phyloP scores from a whole-genome alignment of 1,139 yeast species.

The Meyerozyma elateridarum region DNA sequence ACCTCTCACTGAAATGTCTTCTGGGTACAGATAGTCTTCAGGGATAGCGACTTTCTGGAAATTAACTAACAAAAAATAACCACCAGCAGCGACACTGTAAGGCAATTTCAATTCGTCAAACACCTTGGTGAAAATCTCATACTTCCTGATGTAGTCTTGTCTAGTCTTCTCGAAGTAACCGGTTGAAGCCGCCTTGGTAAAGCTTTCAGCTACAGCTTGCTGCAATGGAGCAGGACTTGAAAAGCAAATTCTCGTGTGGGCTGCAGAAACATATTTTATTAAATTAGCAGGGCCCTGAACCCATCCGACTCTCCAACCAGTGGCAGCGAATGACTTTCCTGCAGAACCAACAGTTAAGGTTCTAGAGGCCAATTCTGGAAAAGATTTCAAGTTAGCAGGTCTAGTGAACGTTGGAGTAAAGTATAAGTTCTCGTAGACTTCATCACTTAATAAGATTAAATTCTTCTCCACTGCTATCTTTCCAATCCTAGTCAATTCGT shows the following conservation, averaged over 20 bases:
- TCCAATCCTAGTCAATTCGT: constrained; percentile 73
- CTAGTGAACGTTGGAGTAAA: constrained; percentile 67
- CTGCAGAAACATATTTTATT: constrained; percentile 76
- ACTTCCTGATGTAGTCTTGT: constrained; percentile 62
- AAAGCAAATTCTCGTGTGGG: constrained; percentile 91
- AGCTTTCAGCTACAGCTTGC: constrained; percentile 82
- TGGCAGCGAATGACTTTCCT: constrained; percentile 94
- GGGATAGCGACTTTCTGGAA: constrained; percentile 81
- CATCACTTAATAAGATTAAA: constrained; percentile 79
- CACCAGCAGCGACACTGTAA: constrained; percentile 87
- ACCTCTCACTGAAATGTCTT: constrained; percentile 52
- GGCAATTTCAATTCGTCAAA: constrained; percentile 87
- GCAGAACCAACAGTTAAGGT: constrained; percentile 94
- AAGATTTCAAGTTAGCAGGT: constrained; percentile 66
- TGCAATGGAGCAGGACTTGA: constrained; percentile 91
- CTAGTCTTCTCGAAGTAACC: constrained; percentile 70
- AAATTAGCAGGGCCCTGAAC: constrained; percentile 81
- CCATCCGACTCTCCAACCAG: constrained; percentile 99
- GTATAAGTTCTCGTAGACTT: constrained; percentile 88
- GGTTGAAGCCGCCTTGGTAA: constrained; percentile 54
- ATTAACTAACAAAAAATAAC: constrained; percentile 86
- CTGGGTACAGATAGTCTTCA: constrained; percentile 64
- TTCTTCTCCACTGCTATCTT: constrained; percentile 78
- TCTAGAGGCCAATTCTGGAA: constrained; percentile 70
- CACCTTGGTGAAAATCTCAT: constrained; percentile 62